Base-by-base conservation (phyloP, 768 basidiomycete genomes). In the Chlorophyllum brunneum region DNA sequence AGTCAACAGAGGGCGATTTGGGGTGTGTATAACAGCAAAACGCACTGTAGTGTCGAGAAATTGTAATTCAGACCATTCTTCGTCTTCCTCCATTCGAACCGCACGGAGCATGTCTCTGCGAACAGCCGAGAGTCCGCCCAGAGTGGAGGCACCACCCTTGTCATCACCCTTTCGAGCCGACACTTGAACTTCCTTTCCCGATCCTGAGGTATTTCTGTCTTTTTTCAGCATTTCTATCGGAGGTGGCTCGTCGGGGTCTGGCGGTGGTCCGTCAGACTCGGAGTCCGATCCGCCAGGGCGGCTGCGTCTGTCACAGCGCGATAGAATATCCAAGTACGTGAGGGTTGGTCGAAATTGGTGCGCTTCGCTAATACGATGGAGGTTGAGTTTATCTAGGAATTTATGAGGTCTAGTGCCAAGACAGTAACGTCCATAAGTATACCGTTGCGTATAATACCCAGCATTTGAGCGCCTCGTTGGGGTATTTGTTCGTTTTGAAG, bases 341-440 rank as follows among this genome's bases (percentile, higher is more conserved):
- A 92, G 67, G 2, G 86, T 85, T 7, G 91, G 91, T 39, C 90
- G 83, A 58, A 93, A 76, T 65, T 93, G 92, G 61, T 92, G 86
- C 0, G 81, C 85, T 69, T 89, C 81, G 56, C 70, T 78, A 61
- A 93, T 79, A 33, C 89, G 88, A 63, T 92, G 85, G 13, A 93
- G 73, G 65, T 92, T 82, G 39, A 93, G 70, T 55, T 77, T 79
- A 30, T 85, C 90, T 88, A 53, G 15, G 29, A 37, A 27, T 38
- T 20, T 6, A 42, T 38, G 45, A 54, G 43, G 56, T 51, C 59
- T 60, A 54, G 40, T 48, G 44, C 49, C 27, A 51, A 29, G 27
- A 53, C 27, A 36, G 18, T n/a, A 2, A 15, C 16, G 11, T 27
- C 13, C 30, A 6, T 16, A 31, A 29, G n/a, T 10, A 5, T 63